Base-by-base conservation (phyloP, 148 eudicot species). In the Nepenthes mirabilis region DNA sequence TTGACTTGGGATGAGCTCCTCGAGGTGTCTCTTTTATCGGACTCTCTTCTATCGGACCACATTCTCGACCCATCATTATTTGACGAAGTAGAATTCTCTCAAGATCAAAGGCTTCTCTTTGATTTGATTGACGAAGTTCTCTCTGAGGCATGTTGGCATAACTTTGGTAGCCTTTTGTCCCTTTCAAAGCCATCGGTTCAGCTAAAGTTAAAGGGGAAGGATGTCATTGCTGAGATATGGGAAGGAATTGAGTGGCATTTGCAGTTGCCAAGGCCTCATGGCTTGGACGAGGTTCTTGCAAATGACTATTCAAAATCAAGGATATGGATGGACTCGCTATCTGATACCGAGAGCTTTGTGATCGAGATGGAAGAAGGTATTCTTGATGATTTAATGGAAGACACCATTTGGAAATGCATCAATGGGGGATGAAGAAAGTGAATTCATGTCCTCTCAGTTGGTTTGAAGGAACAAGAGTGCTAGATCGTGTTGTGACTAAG, bases 1-100 rank as follows among this genome's bases (percentile, higher is more conserved):
- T 81, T 94, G 68, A 80, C 81, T 45, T 83, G 89, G 85, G 87
- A 86, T 36, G 90, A 86, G 67, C 90, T 82, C 71, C 83, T 78
- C 13, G 52, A 35, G 50, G 78, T 86, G 68, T 86, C 83, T 77
- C 74, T 86, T 67, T 23, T 23, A 0, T 23, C 23, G 23, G 23
- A 23, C 23, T 23, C 23, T 23, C 23, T 23, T 23, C 76, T 88
- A 58, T 75, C 79, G 0, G 72, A 75, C 32, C 76, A 78, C 60
- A 70, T 94, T 57, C 80, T 94, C 33, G 91, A 94, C 53, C 77
- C 86, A 7, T 72, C 84, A 8, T 70, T 94, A 77, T 77, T 86
- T 50, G 81, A 89, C 58, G 97, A 94, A 68, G 84, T 94, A 1
- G 87, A 84, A 62, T 69, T 79, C 43, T 87, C 90, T 52, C 85